Evolutionary conservation across 2,329 filamentous ascomycete species (phyloP), one percentile per base, ranked within the genome.

Genomic region (Thielaviopsis ethacetica): DNA sequence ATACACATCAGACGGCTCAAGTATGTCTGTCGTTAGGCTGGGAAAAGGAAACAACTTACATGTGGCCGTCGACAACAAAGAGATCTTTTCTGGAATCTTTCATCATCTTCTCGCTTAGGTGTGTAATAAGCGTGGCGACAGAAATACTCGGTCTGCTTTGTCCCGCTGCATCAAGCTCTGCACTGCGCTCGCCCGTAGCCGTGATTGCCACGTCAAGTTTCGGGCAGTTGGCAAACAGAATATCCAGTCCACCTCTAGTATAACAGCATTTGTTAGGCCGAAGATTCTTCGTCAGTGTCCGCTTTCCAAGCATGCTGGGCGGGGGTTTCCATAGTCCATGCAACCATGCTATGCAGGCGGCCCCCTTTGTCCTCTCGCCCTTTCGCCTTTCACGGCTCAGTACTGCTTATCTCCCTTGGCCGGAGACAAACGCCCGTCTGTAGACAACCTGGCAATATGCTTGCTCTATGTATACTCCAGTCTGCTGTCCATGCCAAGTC

Each of bases 201-300:
- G 91, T 88, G 50, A 97, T 71, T 2, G 76, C 72, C 53, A 98
- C 69, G 22, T 76, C 73, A 69, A 91, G 87, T 65, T 83, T 85
- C 59, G 85, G 81, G 71, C 89, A 76, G 69, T 95, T 85, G 34
- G 84, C 82, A 73, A 98, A 98, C 64, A 98, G 84, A 74, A 95
- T 86, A 73, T 98, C 93, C 19, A 98, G 80, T 22, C 93, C 93
- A 62, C 93, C 93, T 63, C 93, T 91, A 65, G 53, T 24, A 51
- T 27, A 19, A 24, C 2, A 7, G 7, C 5, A 44, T 5, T 44
- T 44, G 38, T 44, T 44, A 44, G 38, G 38, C 38, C 15, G 10
- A 2, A 17, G 15, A 7, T 44, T 44, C 15, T 2, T 44, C 17
- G 17, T 6, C 10, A n/a, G n/a, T 44, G 5, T 44, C 17, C 7